Evolutionary conservation across 2,329 filamentous ascomycete species (phyloP), one percentile per base, ranked within the genome.

Genomic region (Macroventuria anomochaeta): DNA sequence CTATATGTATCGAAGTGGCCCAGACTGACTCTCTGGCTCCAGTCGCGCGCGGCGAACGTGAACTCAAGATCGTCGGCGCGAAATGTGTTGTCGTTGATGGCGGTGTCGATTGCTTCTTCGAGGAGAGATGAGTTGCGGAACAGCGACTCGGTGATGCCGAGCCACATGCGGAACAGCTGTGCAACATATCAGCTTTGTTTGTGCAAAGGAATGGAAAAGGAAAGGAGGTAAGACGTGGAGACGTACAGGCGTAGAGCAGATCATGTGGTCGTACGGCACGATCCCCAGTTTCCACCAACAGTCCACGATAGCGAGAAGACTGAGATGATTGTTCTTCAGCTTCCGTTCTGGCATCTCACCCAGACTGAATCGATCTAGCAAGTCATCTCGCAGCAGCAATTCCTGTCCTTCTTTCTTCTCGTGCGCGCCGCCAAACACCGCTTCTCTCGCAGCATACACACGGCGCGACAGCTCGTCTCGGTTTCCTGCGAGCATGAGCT

Each of bases 181-280:
- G 5, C 13, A 4, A 17, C n/a, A n/a, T 15, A 13, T 44, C 15
- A 51, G 47, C 5, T 1, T 15, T 25, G 23, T 25, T 5, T 25
- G 23, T n/a, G n/a, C 8, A 31, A 13, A 20, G 25, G 3, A 20
- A 26, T 26, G n/a, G 33, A 13, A 34, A 23, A 25, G 4, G 15
- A 10, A 3, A 15, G 5, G 18, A 8, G 2, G 28, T 3, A 13
- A 23, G 17, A 13, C 13, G 29, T 33, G 25, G 25, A 25, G 29
- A 78, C 83, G 72, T 70, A 87, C 85, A 41, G 95, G 95, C 32
- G 95, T 99, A 47, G 92, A 96, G 79, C 95, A 99, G 64, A 99
- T 96, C 93, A 99, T 99, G 80, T 99, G 96, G 76, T 99, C 93
- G 75, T 99, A 99, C 0, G 95, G 95, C 40, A 96, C 89, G 67